Base-by-base conservation (phyloP, 2,329 filamentous ascomycete species). In the Penicillium sp. region DNA sequence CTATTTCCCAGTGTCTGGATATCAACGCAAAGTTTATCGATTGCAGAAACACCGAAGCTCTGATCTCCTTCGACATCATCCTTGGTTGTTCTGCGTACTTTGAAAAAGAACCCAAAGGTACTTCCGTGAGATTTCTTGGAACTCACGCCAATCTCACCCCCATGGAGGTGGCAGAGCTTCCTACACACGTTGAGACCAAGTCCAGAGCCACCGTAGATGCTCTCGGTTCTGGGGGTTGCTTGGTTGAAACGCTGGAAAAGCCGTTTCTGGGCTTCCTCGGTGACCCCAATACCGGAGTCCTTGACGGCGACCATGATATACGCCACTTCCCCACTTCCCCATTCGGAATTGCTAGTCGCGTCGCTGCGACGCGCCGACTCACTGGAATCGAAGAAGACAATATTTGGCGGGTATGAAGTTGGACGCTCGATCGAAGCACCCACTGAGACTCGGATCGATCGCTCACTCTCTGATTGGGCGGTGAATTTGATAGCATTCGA, bases 401-500 rank as follows among this genome's bases (percentile, higher is more conserved):
- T 65, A 41, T 73, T 74, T 5, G 70, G 71, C 5, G 69, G 69
- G 27, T 74, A 72, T 8, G 76, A 71, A 4, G 79, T 78, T 6
- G 81, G 81, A 4, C 76, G 75, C 19, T 75, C 62, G 4, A 57
- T 69, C 4, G 80, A 79, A 2, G 82, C 82, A 10, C 76, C 81
- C n/a, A 85, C 73, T 5, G 79, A 79, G 25, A 85, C 81, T 10
- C 76, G 79, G 55, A 85, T 83, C 0, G 50, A 58, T 25, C 69
- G 65, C 25, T 58, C 43, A 8, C 38, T 46, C 7, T 58, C 44
- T 8, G 86, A 82, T 13, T 78, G 82, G 16, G 80, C 79, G 19
- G 90, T 93, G 68, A 92, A 93, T 66, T 93, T 93, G 71, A 93
- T 87, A 0, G 89, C 88, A 66, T 93, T 93, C 8, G 89, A 90